These are phyloP conservation scores for Coniochaeta sp. DNA, from an alignment of 2,329 filamentous ascomycete species.

Conservation along the genomic window DNA sequence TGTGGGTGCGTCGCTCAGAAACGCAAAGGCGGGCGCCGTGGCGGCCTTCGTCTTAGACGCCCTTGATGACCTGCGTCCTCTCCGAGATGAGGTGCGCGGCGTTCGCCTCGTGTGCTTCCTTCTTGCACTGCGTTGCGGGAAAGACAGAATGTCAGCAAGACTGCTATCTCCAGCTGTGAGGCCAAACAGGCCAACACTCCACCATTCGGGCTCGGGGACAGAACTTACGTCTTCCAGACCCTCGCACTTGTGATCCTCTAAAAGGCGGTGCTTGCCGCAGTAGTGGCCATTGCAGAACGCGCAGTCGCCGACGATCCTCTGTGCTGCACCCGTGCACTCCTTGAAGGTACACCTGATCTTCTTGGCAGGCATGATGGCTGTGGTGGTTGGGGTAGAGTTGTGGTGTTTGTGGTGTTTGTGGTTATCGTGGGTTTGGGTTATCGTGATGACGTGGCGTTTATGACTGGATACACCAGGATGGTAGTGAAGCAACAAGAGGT, in stretches of 20 bases:
- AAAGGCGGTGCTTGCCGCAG: conserved; percentile 87
- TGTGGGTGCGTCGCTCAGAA: background rate
- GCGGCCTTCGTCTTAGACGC: conserved; percentile 51
- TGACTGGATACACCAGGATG: background rate
- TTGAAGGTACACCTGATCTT: conserved; percentile 84
- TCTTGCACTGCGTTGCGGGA: conserved; percentile 67
- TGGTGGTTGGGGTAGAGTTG: conserved; percentile 20
- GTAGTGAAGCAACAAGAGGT: background rate
- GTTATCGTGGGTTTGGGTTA: too few species aligned
- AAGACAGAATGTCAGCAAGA: conserved; percentile 25
- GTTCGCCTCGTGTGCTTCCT: conserved; percentile 92
- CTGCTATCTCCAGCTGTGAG: conserved; percentile 23
- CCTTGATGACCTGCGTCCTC: conserved; percentile 88
- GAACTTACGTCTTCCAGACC: conserved; percentile 77
- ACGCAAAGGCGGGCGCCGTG: background rate
- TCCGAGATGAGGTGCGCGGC: conserved; percentile 87
- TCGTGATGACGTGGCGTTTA: background rate
- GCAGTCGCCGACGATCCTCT: conserved; percentile 94
- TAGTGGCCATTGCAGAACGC: conserved; percentile 90
- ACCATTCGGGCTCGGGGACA: conserved; percentile 16
- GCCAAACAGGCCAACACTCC: conserved; percentile 16
- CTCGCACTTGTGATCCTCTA: conserved; percentile 90
- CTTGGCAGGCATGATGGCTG: conserved; percentile 55
- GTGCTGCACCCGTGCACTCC: conserved; percentile 79
- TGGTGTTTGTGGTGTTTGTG: conserved; percentile 2